A percentile compares a stretch with the other conserved stretches of the same genome.
phyloP scores from a whole-genome alignment of 768 basidiomycete species.

The Lactifluus echinatus region DNA sequence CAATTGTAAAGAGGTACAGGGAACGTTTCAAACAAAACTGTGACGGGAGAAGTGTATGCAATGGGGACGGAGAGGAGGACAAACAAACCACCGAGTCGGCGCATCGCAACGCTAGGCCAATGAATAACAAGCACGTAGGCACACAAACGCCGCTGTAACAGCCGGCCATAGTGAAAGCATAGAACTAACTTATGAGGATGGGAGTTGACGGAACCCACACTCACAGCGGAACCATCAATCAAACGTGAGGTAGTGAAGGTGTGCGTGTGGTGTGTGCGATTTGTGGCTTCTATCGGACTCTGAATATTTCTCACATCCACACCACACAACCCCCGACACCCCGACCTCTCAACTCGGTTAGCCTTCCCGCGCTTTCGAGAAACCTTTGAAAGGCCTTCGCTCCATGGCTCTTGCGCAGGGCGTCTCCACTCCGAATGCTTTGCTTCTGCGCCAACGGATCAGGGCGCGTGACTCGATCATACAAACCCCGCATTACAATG shows the following conservation, averaged over 20 bases:
- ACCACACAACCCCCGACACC: not conserved
- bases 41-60: constrained; percentile 1
- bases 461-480: not conserved
- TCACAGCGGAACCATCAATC: too few species aligned
- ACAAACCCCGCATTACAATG: not conserved
- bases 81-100: not conserved
- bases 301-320: not conserved
- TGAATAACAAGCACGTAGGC: constrained; percentile 11
- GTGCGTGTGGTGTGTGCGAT: not conserved
- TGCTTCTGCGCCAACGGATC: not conserved
- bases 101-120: constrained; percentile 5
- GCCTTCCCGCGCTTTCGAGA: not conserved
- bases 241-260: not conserved
- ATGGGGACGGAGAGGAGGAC: not conserved
- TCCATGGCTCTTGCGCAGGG: not conserved
- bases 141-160: constrained; percentile 10
- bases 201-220: too few species aligned
- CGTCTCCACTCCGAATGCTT: not conserved
- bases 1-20: not conserved
- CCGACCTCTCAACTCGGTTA: too few species aligned
- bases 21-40: not conserved
- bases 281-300: constrained; percentile 11
- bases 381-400: not conserved
- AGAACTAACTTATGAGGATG: not conserved
- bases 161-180: not conserved